A percentile compares a stretch with the other conserved stretches of the same genome.
Evolutionary conservation across 306 rosid genomes (phyloP).

Genomic region (Pyrus pyrifolia): DNA sequence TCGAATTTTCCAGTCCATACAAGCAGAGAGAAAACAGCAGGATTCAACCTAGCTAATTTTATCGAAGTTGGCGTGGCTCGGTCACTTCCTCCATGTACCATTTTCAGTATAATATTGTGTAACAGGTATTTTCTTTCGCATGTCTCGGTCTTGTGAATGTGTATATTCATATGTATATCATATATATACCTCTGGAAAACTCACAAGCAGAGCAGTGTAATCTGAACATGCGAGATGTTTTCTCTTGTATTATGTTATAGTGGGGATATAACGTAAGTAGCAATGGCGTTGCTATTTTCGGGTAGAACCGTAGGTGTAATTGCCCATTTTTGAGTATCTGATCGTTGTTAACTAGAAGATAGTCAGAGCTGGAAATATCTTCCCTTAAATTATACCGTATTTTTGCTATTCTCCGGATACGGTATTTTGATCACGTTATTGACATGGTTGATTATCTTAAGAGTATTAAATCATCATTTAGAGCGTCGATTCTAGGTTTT

Average conservation of each 20-base stretch:
- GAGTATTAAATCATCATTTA: too few relatives aligned
- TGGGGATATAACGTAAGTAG: neutral
- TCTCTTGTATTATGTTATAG: neutral
- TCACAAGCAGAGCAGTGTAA: conserved; percentile 10
- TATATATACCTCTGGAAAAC: neutral
- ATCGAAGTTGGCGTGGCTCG: neutral
- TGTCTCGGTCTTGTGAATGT: neutral
- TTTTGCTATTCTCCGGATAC: too few relatives aligned
- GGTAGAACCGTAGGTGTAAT: neutral
- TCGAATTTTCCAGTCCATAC: conserved; percentile 84
- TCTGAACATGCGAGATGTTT: conserved; percentile 5
- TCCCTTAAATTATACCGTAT: neutral
- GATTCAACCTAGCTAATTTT: conserved; percentile 21
- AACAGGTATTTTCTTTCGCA: neutral
- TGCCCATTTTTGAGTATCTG: neutral
- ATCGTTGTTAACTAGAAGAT: neutral
- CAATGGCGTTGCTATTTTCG: neutral
- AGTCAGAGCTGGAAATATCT: neutral
- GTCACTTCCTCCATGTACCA: neutral
- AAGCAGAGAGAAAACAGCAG: conserved; percentile 72
- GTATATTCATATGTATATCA: neutral
- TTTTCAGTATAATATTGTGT: neutral
- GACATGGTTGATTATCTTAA: too few relatives aligned
- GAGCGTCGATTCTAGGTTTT: too few relatives aligned
- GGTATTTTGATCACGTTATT: too few relatives aligned